phyloP scores from a whole-genome alignment of 768 basidiomycete genomes.

The Termitomyces sp. region DNA sequence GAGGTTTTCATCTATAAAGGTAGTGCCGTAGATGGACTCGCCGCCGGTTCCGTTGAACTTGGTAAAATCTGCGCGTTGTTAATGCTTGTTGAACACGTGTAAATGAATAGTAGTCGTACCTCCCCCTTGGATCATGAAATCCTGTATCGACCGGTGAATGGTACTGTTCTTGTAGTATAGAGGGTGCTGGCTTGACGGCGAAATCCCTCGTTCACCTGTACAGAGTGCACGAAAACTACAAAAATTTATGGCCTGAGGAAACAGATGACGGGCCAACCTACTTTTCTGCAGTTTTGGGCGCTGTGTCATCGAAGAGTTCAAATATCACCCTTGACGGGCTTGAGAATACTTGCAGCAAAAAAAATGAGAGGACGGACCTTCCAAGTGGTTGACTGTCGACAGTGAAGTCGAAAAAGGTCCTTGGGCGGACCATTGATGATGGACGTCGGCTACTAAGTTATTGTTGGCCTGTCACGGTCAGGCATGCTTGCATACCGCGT shows the following conservation, averaged over 20 bases:
- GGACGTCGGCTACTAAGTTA: conserved; percentile 7
- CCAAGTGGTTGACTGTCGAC: conserved; percentile 45
- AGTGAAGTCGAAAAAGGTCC: conserved; percentile 67
- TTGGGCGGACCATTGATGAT: conserved; percentile 44
- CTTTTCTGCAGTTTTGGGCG: conserved; percentile 82
- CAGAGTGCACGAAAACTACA: conserved; percentile 78
- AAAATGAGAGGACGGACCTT: conserved; percentile 34
- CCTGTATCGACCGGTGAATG: conserved; percentile 72
- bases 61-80: conserved; percentile 52
- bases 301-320: conserved; percentile 68
- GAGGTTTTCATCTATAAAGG: conserved; percentile 77
- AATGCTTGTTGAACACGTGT: neutral
- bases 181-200: conserved; percentile 51
- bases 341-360: conserved; percentile 1
- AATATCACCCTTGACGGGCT: conserved; percentile 50
- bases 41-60: conserved; percentile 77
- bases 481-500: neutral
- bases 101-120: conserved; percentile 40
- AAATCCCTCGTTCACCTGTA: conserved; percentile 81
- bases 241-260: conserved; percentile 1
- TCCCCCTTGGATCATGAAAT: conserved; percentile 81
- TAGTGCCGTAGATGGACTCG: conserved; percentile 73
- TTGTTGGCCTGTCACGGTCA: conserved; percentile 4
- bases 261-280: conserved; percentile 19
- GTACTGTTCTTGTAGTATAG: conserved; percentile 80